Percentiles rank a stretch among this genome's conserved stretches.
phyloP scores from a whole-genome alignment of 495 filamentous ascomycete species.

The Staphylotrichum longicolle region DNA sequence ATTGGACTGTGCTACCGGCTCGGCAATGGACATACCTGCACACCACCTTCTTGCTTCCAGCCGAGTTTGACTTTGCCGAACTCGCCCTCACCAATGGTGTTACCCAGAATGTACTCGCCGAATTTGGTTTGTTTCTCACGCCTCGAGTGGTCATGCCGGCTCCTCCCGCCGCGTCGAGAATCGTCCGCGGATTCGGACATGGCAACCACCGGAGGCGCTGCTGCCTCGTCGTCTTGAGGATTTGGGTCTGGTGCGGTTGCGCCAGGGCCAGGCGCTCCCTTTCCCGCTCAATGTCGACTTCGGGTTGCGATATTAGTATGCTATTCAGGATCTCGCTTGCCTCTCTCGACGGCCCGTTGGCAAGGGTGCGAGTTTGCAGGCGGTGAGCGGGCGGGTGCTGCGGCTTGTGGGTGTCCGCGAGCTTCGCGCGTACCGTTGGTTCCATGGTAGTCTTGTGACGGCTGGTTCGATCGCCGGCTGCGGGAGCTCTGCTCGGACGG shows the following conservation, averaged over 20 bases:
- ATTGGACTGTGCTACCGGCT: background rate
- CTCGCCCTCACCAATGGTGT: slow-evolving; percentile 97
- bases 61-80: slow-evolving; percentile 99
- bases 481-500: slow-evolving; percentile 45
- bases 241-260: slow-evolving; percentile 47
- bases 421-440: slow-evolving; percentile 50
- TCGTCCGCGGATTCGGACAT: slow-evolving; percentile 59
- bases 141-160: slow-evolving; percentile 71
- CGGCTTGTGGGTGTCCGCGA: slow-evolving; percentile 43
- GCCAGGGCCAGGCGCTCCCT: slow-evolving; percentile 66
- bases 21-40: slow-evolving; percentile 54
- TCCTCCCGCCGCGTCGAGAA: slow-evolving; percentile 58
- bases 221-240: slow-evolving; percentile 47
- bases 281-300: slow-evolving; percentile 75
- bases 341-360: slow-evolving; percentile 56
- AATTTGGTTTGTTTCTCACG: slow-evolving; percentile 80
- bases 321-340: slow-evolving; percentile 73
- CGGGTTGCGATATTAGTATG: slow-evolving; percentile 73
- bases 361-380: slow-evolving; percentile 31
- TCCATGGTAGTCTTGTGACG: slow-evolving; percentile 37
- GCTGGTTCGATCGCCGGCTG: slow-evolving; percentile 49
- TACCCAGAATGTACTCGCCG: slow-evolving; percentile 90
- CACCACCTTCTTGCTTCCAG: slow-evolving; percentile 95
- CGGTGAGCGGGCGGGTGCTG: slow-evolving; percentile 43
- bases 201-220: slow-evolving; percentile 55